Evolutionary conservation across 768 basidiomycete species (phyloP), one percentile per base, ranked within the genome.

Genomic region (Pulveroboletus ravenelii): DNA sequence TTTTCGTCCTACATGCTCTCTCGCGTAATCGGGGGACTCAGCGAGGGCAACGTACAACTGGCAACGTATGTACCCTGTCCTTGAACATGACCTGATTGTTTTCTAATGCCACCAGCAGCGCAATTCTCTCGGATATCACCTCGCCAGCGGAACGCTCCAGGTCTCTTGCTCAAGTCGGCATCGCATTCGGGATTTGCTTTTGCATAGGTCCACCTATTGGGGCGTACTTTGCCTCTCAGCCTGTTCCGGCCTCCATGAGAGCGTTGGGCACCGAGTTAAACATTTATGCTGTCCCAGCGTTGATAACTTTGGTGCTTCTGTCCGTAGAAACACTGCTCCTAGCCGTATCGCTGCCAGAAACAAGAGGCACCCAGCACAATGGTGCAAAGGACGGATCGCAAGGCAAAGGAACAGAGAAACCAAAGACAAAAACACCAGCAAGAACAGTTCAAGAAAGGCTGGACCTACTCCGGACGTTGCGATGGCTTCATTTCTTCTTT

Each of bases 21-120:
- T 9, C 81, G 95, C 13, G 75, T 97, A 6, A 83, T 98, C 32
- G 94, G 94, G 10, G 95, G 95, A 4, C 74, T 97, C 9, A 92
- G 89, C 61, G 95, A 99, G 73, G 95, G 95, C 40, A 99, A 99
- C 63, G 95, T 98, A 10, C 95, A 99, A 65, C 75, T 99, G 40
- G 88, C 90, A 41, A 93, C 93, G 93, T 93, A 63, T 58, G 87
- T 78, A 30, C 41, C 23, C 30, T 32, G n/a, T 20, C 29, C 23
- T 38, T 17, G 3, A 13, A 10, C 12, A 4, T 5, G 3, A 31
- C 36, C 27, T 25, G 3, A 14, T 38, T 7, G 2, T 29, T 27
- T 34, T 10, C 42, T 18, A 31, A 5, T n/a, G 5, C 13, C 31
- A 27, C 51, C 47, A 18, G 40, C 57, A 96, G 92, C 60, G 93